Percentiles rank a stretch among this genome's conserved stretches.
phyloP scores from a whole-genome alignment of 1,139 yeast species.

The Scheffersomyces lignicola region DNA sequence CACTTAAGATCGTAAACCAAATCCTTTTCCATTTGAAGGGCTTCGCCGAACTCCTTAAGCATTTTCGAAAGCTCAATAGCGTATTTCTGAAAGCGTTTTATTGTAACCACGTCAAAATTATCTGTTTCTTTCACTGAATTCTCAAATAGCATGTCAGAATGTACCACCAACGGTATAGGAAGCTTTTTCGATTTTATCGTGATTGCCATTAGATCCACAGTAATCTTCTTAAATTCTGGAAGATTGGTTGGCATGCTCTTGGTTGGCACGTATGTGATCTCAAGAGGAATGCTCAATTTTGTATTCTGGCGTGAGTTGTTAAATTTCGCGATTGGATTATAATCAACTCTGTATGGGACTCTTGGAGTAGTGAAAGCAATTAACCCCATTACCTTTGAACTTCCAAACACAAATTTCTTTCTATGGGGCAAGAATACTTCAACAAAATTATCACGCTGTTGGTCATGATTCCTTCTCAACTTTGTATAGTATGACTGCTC shows the following conservation, averaged over 20 bases:
- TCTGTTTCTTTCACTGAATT: slow-evolving; percentile 31
- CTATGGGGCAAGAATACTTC: slow-evolving; percentile 35
- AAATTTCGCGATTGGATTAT: slow-evolving; percentile 17
- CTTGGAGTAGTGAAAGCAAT: slow-evolving; percentile 35
- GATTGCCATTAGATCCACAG: slow-evolving; percentile 32
- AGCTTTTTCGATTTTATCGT: slow-evolving; percentile 32
- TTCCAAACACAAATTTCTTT: slow-evolving; percentile 32
- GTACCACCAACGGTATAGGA: slow-evolving; percentile 39
- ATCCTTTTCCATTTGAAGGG: slow-evolving; percentile 25
- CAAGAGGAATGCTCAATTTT: slow-evolving; percentile 26
- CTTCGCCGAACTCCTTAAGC: slow-evolving; percentile 25
- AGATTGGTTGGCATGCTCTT: slow-evolving; percentile 14
- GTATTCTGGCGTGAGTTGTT: slow-evolving; percentile 13
- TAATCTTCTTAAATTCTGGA: slow-evolving; percentile 30
- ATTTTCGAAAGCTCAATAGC: slow-evolving; percentile 31
- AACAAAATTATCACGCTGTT: slow-evolving; percentile 16
- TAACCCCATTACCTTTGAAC: slow-evolving; percentile 33
- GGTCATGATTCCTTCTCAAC: slow-evolving; percentile 11
- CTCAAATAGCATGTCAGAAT: slow-evolving; percentile 37
- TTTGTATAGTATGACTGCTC: slow-evolving; percentile 31
- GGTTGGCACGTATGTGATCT: slow-evolving; percentile 23
- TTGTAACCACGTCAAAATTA: slow-evolving; percentile 31
- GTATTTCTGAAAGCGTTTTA: slow-evolving; percentile 32
- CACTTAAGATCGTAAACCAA: slow-evolving; percentile 32
- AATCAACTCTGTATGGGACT: slow-evolving; percentile 24